phyloP scores from a whole-genome alignment of 352 stramenopile genomes.

The Pythium dissimile region DNA sequence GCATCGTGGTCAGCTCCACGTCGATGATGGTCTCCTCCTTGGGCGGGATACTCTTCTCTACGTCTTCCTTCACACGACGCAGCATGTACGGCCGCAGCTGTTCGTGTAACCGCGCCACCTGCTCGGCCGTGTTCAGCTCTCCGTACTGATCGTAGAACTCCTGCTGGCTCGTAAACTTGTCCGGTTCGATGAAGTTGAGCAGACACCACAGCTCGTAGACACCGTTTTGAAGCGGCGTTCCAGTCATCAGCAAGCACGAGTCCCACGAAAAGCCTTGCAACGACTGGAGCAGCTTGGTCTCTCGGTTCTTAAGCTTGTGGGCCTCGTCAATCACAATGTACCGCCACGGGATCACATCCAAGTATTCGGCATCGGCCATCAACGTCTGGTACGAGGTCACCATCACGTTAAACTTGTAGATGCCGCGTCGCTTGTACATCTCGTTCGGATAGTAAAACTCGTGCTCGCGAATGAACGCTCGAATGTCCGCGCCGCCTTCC shows the following conservation, averaged over 20 bases:
- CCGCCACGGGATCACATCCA: constrained; percentile 94
- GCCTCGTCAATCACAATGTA: constrained; percentile 99
- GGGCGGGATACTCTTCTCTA: constrained; percentile 99
- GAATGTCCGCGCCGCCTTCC: constrained; percentile 86
- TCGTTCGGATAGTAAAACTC: constrained; percentile 96
- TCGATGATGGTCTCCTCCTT: constrained; percentile 99
- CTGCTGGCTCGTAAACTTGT: constrained; percentile 94
- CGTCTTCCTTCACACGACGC: constrained; percentile 99
- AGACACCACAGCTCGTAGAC: constrained; percentile 99
- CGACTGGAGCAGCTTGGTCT: constrained; percentile 92
- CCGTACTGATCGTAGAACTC: constrained; percentile 96
- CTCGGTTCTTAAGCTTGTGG: constrained; percentile 98
- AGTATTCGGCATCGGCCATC: constrained; percentile 92
- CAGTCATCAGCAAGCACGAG: constrained; percentile 95
- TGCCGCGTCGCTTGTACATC: constrained; percentile 59
- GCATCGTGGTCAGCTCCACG: constrained; percentile 99
- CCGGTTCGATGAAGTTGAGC: constrained; percentile 97
- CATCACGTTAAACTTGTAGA: constrained; percentile 96
- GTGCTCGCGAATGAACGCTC: constrained; percentile 92
- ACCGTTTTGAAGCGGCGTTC: constrained; percentile 99
- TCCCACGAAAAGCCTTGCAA: constrained; percentile 84
- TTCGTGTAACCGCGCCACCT: constrained; percentile 96
- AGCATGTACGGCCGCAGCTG: constrained; percentile 99
- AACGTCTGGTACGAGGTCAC: constrained; percentile 98
- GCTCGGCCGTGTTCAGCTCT: constrained; percentile 93